Conservation (phyloP, 108 stramenopile species). For the Licmophora abbreviata region DNA sequence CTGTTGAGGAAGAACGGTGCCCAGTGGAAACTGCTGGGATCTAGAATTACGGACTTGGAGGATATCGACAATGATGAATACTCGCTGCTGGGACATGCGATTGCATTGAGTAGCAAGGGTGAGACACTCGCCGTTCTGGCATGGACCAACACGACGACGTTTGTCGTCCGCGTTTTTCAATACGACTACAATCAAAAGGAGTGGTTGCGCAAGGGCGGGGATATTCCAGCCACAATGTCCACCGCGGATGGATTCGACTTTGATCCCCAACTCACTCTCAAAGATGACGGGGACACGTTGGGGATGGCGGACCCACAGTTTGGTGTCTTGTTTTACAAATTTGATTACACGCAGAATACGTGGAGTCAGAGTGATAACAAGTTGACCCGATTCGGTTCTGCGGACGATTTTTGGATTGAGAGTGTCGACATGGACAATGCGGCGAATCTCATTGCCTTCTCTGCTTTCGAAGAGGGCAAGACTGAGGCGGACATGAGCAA, state of each 20-base stretch:
- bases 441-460: not conserved
- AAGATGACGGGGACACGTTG: constrained; percentile 2
- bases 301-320: not conserved
- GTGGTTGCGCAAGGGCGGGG: constrained; percentile 5
- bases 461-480: constrained; percentile 1
- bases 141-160: not conserved
- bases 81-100: constrained; percentile 1
- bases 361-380: constrained; percentile 2
- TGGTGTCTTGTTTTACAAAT: constrained; percentile 3
- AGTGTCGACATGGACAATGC: not conserved
- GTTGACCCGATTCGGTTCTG: not conserved
- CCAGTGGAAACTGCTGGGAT: not conserved
- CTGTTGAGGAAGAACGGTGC: too few relatives aligned
- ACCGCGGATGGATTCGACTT: constrained; percentile 3
- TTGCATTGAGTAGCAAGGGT: constrained; percentile 3
- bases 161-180: constrained; percentile 1
- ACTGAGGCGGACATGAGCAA: not conserved
- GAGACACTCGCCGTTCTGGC: constrained; percentile 7
- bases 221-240: not conserved
- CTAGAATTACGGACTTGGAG: constrained; percentile 1
- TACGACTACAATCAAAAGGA: constrained; percentile 3
- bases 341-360: not conserved
- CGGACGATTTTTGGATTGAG: constrained; percentile 6
- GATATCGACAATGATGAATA: not conserved
- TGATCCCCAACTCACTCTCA: not conserved